These are phyloP conservation scores for Ephemerocybe angulata DNA, from an alignment of 768 basidiomycete genomes.

Conservation along the genomic window DNA sequence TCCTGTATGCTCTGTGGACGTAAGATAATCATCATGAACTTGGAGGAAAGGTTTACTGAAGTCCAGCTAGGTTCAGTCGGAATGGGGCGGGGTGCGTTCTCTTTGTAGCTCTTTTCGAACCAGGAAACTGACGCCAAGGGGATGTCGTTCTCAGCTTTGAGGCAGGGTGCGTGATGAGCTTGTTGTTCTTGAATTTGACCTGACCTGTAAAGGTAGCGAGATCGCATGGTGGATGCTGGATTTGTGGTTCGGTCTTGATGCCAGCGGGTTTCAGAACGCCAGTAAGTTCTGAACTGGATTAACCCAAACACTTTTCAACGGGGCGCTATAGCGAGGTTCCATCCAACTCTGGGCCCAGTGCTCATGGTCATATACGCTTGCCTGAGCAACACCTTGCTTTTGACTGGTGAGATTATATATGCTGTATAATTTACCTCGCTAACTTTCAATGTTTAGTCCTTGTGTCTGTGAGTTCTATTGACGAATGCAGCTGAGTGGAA, in stretches of 20 bases:
- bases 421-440: slow-evolving; percentile 6
- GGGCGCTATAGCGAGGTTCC: slow-evolving; percentile 55
- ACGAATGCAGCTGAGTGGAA: neutral
- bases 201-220: slow-evolving; percentile 15
- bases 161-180: slow-evolving; percentile 24
- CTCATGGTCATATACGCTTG: slow-evolving; percentile 90
- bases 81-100: slow-evolving; percentile 44
- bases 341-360: slow-evolving; percentile 86
- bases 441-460: slow-evolving; percentile 46
- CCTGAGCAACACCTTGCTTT: slow-evolving; percentile 84
- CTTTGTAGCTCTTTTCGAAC: neutral
- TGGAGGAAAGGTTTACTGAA: slow-evolving; percentile 1
- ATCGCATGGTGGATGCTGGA: slow-evolving; percentile 97
- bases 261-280: slow-evolving; percentile 79
- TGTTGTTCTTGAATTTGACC: slow-evolving; percentile 1
- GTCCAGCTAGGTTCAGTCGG: slow-evolving; percentile 53
- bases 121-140: neutral
- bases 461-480: slow-evolving; percentile 57
- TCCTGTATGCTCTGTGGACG: slow-evolving; percentile 92
- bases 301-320: neutral
- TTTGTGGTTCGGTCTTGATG: slow-evolving; percentile 93
- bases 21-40: slow-evolving; percentile 38
- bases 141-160: slow-evolving; percentile 26
- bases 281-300: slow-evolving; percentile 43
- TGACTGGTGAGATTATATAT: slow-evolving; percentile 59